A percentile compares a stretch with the other conserved stretches of the same genome.
phyloP scores from a whole-genome alignment of 2,329 filamentous ascomycete genomes.

The Dactylellina parvicollis region DNA sequence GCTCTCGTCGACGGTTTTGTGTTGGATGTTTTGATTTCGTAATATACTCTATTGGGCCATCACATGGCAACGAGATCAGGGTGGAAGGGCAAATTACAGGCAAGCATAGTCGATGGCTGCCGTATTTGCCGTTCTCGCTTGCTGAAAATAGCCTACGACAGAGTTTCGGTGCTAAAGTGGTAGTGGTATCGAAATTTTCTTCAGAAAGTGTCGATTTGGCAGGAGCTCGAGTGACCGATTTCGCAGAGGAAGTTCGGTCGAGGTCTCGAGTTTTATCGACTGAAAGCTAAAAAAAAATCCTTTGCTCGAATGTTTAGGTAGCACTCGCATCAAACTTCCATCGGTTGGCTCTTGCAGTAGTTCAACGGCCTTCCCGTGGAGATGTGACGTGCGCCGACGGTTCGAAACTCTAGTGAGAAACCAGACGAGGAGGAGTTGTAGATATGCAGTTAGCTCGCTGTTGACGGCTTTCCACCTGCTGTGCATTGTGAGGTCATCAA shows the following conservation, averaged over 20 bases:
- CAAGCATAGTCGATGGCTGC: conserved; percentile 29
- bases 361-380: conserved; percentile 8
- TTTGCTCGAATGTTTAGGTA: conserved; percentile 33
- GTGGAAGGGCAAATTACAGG: neutral
- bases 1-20: conserved; percentile 3
- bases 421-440: neutral
- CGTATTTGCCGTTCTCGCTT: conserved; percentile 50
- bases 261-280: neutral
- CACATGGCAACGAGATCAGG: conserved; percentile 23
- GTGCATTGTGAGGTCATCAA: no score
- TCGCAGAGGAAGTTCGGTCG: conserved; percentile 22
- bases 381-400: conserved; percentile 22
- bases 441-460: no score
- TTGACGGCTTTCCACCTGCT: no score
- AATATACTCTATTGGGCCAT: conserved; percentile 20
- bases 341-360: conserved; percentile 6
- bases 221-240: conserved; percentile 36
- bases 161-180: conserved; percentile 18
- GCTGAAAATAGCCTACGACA: conserved; percentile 53
- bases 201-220: conserved; percentile 21
- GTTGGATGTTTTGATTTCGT: conserved; percentile 40
- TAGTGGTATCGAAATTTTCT: conserved; percentile 39
- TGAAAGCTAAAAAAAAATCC: conserved; percentile 17
- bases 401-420: conserved; percentile 16
- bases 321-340: conserved; percentile 26